Evolutionary conservation across 768 basidiomycete genomes (phyloP).

Genomic region (Gymnopilus dilepis): DNA sequence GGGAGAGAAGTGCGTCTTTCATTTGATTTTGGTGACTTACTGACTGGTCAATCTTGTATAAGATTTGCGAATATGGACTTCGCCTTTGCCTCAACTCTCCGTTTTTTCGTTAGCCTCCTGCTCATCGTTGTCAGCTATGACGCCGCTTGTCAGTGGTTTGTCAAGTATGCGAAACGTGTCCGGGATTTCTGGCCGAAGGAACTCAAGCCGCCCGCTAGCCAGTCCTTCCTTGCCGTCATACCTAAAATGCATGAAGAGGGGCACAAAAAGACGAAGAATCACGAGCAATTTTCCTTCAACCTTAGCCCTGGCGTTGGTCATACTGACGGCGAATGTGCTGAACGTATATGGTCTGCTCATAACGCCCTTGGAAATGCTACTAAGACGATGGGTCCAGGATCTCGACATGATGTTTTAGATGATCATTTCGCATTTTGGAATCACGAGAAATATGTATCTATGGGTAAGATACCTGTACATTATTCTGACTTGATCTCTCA

Average conservation of each 20-base stretch:
- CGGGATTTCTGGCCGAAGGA: conserved; percentile 8
- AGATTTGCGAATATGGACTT: conserved; percentile 5
- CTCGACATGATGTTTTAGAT: too few species aligned
- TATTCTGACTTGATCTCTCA: neutral
- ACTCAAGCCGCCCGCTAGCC: neutral
- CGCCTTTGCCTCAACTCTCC: neutral
- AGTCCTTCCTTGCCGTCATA: neutral
- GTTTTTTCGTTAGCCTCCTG: neutral
- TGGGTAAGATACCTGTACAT: conserved; percentile 22
- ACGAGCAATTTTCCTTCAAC: conserved; percentile 2
- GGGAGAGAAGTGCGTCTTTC: neutral
- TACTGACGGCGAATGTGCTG: conserved; percentile 27
- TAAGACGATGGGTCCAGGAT: too few species aligned
- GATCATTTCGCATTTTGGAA: conserved; percentile 35
- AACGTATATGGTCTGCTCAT: conserved; percentile 31
- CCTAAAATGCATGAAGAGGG: conserved; percentile 11
- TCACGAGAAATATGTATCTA: conserved; percentile 23
- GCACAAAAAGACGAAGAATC: conserved; percentile 2
- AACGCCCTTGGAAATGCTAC: neutral
- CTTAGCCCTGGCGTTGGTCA: conserved; percentile 13
- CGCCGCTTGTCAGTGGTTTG: conserved; percentile 14
- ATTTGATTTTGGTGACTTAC: neutral
- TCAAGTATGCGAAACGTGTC: conserved; percentile 28
- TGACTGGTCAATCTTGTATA: neutral
- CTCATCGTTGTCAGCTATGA: conserved; percentile 13